A percentile compares a stretch with the other conserved stretches of the same genome.
phyloP scores from a whole-genome alignment of 2,329 filamentous ascomycete species.

The Basipetospora chlamydospora region DNA sequence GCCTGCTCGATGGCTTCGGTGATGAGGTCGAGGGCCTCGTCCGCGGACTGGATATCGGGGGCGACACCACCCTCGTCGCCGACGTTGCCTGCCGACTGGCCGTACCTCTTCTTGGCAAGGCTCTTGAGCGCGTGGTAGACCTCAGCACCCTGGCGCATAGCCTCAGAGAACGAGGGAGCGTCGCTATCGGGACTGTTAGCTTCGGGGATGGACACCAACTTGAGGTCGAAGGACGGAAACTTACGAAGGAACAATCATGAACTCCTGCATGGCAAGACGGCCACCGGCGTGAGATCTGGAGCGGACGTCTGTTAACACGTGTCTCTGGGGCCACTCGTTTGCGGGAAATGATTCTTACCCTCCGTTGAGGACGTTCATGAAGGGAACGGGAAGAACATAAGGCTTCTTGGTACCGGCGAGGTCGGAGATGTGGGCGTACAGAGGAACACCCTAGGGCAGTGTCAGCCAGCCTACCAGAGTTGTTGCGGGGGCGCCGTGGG shows the following conservation, averaged over 20 bases:
- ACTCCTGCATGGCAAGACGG: constrained; percentile 87
- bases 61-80: constrained; percentile 99
- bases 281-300: constrained; percentile 85
- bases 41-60: constrained; percentile 91
- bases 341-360: constrained; percentile 27
- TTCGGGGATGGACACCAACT: neutral
- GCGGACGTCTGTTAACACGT: too few species aligned
- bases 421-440: constrained; percentile 79
- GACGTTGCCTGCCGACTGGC: constrained; percentile 96
- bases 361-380: constrained; percentile 89
- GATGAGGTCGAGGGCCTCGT: constrained; percentile 95
- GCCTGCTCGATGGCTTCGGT: constrained; percentile 85
- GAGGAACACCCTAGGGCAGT: constrained; percentile 48
- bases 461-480: constrained; percentile 5
- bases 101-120: constrained; percentile 98
- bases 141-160: constrained; percentile 88
- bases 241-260: constrained; percentile 82
- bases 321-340: too few species aligned
- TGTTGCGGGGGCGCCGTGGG: too few species aligned
- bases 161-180: constrained; percentile 86
- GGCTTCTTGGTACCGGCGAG: constrained; percentile 84
- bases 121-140: constrained; percentile 97
- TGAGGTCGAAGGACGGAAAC: constrained; percentile 17
- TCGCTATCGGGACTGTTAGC: constrained; percentile 31
- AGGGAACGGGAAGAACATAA: constrained; percentile 78